These are phyloP conservation scores for Microsporum audouinii DNA, from an alignment of 2,329 filamentous ascomycete genomes.

Conservation along the genomic window DNA sequence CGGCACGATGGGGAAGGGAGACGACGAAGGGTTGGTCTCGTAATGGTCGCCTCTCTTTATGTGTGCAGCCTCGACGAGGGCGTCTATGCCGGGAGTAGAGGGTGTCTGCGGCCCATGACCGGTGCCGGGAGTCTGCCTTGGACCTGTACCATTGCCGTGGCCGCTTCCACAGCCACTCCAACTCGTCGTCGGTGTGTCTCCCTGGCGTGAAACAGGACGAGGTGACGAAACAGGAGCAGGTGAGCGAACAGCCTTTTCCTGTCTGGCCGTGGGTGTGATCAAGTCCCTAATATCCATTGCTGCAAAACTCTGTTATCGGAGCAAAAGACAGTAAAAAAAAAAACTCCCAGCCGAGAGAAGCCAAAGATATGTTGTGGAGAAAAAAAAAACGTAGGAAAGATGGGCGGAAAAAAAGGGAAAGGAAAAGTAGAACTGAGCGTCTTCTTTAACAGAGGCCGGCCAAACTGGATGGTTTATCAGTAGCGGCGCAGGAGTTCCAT, in stretches of 20 bases:
- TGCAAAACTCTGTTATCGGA: background rate
- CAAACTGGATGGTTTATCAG: background rate
- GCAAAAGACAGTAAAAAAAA: background rate
- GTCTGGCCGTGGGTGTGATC: background rate
- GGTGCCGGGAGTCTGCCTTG: background rate
- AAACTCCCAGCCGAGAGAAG: background rate
- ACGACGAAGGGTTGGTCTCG: constrained; percentile 34
- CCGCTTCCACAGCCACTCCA: background rate
- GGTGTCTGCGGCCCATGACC: constrained; percentile 9
- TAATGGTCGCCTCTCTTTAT: background rate
- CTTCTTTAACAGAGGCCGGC: background rate
- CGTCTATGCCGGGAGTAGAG: constrained; percentile 39
- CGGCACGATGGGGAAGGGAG: constrained; percentile 31
- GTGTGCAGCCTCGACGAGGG: constrained; percentile 37
- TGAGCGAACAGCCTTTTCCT: background rate
- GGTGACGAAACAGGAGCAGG: background rate
- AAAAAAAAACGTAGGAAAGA: background rate
- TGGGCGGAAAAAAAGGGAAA: background rate
- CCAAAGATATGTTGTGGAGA: background rate
- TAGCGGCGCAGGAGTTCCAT: background rate
- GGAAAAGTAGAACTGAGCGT: background rate
- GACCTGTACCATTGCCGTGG: background rate
- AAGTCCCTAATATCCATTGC: constrained; percentile 3
- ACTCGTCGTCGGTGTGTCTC: background rate
- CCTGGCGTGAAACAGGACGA: background rate